Evolutionary conservation across 441 rosid species (phyloP).

Genomic region (Daphne laureola): DNA sequence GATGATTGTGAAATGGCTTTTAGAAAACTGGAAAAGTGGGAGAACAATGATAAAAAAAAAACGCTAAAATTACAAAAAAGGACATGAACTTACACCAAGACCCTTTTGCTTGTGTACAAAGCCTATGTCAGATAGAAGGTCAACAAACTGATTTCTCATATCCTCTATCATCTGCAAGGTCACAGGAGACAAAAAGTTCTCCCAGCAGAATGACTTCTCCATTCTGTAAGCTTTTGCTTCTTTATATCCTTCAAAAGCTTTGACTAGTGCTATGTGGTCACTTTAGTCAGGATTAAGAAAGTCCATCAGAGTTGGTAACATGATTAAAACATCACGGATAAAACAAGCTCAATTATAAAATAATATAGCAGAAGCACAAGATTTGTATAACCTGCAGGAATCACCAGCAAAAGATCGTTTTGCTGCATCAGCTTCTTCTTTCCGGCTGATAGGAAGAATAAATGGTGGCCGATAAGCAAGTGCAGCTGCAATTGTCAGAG

Average conservation of each 20-base stretch:
- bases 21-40: too few species aligned
- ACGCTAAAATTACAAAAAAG: slow-evolving; percentile 6
- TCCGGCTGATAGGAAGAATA: slow-evolving; percentile 76
- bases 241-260: slow-evolving; percentile 80
- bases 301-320: slow-evolving; percentile 14
- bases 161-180: slow-evolving; percentile 93
- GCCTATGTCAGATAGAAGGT: slow-evolving; percentile 77
- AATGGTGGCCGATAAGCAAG: slow-evolving; percentile 88
- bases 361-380: not conserved
- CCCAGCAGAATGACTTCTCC: slow-evolving; percentile 79
- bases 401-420: slow-evolving; percentile 88
- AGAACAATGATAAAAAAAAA: too few species aligned
- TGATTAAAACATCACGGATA: not conserved
- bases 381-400: slow-evolving; percentile 68
- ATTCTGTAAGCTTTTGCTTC: slow-evolving; percentile 62
- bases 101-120: slow-evolving; percentile 81
- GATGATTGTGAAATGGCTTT: too few species aligned
- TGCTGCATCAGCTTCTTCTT: slow-evolving; percentile 81
- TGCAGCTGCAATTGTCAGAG: slow-evolving; percentile 94
- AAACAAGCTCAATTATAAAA: not conserved
- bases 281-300: slow-evolving; percentile 34
- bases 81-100: slow-evolving; percentile 46
- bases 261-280: slow-evolving; percentile 91
- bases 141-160: slow-evolving; percentile 88
- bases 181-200: slow-evolving; percentile 66